Conservation (phyloP, 129 eudicot species). For the Flaveria ramosissima region DNA sequence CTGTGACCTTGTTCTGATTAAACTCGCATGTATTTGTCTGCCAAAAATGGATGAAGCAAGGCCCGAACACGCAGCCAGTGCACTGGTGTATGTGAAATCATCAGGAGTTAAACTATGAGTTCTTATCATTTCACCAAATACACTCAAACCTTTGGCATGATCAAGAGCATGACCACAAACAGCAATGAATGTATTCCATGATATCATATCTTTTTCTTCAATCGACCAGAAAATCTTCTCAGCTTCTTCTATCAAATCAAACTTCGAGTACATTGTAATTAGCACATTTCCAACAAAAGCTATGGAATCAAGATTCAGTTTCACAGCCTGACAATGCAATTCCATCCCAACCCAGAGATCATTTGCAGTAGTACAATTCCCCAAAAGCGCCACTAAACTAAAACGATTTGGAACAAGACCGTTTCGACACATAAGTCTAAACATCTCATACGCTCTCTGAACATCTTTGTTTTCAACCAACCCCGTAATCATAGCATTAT, state of each 20-base stretch:
- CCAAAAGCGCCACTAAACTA: slow-evolving; percentile 54
- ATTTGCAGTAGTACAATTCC: slow-evolving; percentile 35
- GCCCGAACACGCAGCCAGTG: slow-evolving; percentile 62
- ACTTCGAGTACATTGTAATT: slow-evolving; percentile 63
- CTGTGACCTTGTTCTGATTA: slow-evolving; percentile 46
- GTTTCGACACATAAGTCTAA: slow-evolving; percentile 47
- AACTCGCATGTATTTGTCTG: slow-evolving; percentile 64
- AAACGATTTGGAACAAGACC: slow-evolving; percentile 69
- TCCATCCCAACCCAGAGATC: slow-evolving; percentile 48
- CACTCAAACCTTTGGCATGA: slow-evolving; percentile 44
- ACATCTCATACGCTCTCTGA: slow-evolving; percentile 53
- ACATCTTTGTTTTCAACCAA: slow-evolving; percentile 53
- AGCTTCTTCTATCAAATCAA: slow-evolving; percentile 42
- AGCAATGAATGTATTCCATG: slow-evolving; percentile 70
- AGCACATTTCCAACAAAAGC: slow-evolving; percentile 72
- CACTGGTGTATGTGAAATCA: slow-evolving; percentile 66
- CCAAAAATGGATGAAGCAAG: slow-evolving; percentile 61
- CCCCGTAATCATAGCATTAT: slow-evolving; percentile 63
- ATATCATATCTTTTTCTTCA: slow-evolving; percentile 60
- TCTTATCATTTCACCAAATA: slow-evolving; percentile 52
- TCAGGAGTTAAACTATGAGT: slow-evolving; percentile 42
- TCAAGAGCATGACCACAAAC: slow-evolving; percentile 55
- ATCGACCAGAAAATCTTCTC: slow-evolving; percentile 57
- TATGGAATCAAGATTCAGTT: slow-evolving; percentile 56
- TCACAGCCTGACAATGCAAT: slow-evolving; percentile 60